phyloP scores from a whole-genome alignment of 148 eudicot species.

The Agrostemma githago region DNA sequence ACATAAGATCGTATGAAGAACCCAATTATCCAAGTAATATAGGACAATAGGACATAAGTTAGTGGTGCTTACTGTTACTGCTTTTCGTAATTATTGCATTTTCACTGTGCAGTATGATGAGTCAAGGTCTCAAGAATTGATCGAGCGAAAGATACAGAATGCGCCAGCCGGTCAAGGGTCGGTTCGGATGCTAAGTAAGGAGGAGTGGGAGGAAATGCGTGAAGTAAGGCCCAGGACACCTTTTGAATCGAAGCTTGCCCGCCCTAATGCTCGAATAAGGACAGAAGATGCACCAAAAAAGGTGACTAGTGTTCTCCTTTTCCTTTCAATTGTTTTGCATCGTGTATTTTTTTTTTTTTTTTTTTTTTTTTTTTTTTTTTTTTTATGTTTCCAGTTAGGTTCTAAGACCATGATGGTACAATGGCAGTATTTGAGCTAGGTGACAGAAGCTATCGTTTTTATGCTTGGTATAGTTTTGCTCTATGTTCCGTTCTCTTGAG shows the following conservation, averaged over 20 bases:
- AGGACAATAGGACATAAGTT: not conserved
- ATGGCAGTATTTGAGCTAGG: not conserved
- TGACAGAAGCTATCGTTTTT: not conserved
- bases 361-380: too few relatives aligned
- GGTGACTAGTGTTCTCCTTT: conserved; percentile 37
- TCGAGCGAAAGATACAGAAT: conserved; percentile 66
- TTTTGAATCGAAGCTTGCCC: conserved; percentile 88
- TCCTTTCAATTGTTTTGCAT: not conserved
- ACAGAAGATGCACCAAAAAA: conserved; percentile 59
- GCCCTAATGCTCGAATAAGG: conserved; percentile 79
- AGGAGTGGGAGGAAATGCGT: conserved; percentile 83
- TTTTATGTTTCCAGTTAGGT: not conserved
- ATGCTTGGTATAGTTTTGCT: not conserved
- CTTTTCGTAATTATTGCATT: not conserved
- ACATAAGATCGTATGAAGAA: not conserved
- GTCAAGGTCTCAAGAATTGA: conserved; percentile 70
- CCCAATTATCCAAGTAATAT: not conserved
- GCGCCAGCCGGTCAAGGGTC: conserved; percentile 89
- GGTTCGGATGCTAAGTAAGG: conserved; percentile 79
- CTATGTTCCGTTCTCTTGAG: not conserved
- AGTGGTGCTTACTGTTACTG: not conserved
- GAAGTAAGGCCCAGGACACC: conserved; percentile 93
- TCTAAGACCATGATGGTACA: not conserved
- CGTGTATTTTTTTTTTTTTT: not conserved
- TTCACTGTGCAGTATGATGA: conserved; percentile 57